phyloP scores from a whole-genome alignment of 2,329 filamentous ascomycete species.

The Diaporthe nobilis region DNA sequence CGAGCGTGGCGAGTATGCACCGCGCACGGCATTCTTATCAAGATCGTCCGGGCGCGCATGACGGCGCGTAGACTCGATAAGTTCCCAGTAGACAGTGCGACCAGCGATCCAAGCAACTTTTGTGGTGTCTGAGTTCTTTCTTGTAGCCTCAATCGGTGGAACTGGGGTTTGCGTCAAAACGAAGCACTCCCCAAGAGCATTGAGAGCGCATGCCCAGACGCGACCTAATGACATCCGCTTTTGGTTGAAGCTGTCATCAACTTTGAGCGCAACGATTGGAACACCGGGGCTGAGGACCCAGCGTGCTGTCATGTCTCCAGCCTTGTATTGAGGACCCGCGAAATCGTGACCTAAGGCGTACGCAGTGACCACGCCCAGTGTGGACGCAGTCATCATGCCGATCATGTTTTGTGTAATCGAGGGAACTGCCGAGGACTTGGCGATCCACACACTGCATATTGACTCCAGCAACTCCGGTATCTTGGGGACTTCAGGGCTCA shows the following conservation, averaged over 20 bases:
- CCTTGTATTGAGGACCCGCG: conserved; percentile 73
- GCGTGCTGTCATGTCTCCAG: conserved; percentile 85
- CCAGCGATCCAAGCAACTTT: conserved; percentile 85
- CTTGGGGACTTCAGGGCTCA: conserved; percentile 81
- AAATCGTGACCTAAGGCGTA: conserved; percentile 79
- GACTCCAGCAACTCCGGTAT: conserved; percentile 79
- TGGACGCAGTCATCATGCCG: conserved; percentile 87
- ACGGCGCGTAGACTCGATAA: conserved; percentile 84
- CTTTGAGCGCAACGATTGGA: conserved; percentile 85
- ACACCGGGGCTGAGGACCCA: conserved; percentile 95
- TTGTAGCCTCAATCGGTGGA: conserved; percentile 63
- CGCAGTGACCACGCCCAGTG: conserved; percentile 84
- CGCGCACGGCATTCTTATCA: conserved; percentile 75
- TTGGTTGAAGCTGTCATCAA: conserved; percentile 85
- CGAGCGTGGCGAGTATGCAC: conserved; percentile 85
- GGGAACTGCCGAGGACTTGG: conserved; percentile 82
- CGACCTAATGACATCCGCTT: conserved; percentile 79
- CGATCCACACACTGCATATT: conserved; percentile 88
- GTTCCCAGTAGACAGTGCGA: conserved; percentile 83
- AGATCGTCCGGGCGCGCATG: conserved; percentile 80
- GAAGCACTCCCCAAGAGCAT: conserved; percentile 92
- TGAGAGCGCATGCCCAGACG: conserved; percentile 93
- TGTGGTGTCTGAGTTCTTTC: conserved; percentile 66
- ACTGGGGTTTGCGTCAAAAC: conserved; percentile 82
- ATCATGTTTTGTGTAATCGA: conserved; percentile 81